Evolutionary conservation across 768 basidiomycete species (phyloP).

Genomic region (Chalciporus pseudorubinellus): DNA sequence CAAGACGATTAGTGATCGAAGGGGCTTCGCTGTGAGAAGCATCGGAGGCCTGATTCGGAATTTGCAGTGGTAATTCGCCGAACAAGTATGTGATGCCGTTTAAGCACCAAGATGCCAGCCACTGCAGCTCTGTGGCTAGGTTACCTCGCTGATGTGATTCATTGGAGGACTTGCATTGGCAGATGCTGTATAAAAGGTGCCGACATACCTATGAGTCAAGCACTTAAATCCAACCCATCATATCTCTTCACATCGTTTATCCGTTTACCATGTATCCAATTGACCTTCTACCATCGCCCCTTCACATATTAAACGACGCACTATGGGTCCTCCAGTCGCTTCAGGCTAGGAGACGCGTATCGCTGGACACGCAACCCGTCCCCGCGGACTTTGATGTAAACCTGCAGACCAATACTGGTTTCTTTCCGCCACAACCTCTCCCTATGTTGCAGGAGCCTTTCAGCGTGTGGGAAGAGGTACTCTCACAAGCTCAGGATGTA

Average conservation of each 20-base stretch:
- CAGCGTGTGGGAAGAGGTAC: conserved; percentile 68
- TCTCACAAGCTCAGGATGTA: conserved; percentile 49
- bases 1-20: conserved; percentile 22
- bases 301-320: conserved; percentile 47
- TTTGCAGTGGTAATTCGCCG: conserved; percentile 19
- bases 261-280: conserved; percentile 25
- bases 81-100: conserved; percentile 29
- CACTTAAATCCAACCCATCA: conserved; percentile 7
- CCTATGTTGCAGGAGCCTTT: conserved; percentile 53
- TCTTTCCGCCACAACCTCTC: conserved; percentile 72
- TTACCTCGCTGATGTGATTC: conserved; percentile 32
- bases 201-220: neutral
- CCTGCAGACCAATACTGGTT: conserved; percentile 60
- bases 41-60: conserved; percentile 19
- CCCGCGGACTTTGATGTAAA: conserved; percentile 53
- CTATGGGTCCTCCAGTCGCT: conserved; percentile 47
- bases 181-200: conserved; percentile 30
- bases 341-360: conserved; percentile 31
- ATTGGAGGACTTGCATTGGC: conserved; percentile 29
- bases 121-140: conserved; percentile 33
- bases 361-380: conserved; percentile 33
- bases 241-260: neutral
- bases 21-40: conserved; percentile 15
- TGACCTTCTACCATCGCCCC: conserved; percentile 52
- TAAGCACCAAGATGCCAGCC: conserved; percentile 27